Evolutionary conservation across 164 flowering plant genomes (phyloP).

Genomic region (Magnolia officinalis): DNA sequence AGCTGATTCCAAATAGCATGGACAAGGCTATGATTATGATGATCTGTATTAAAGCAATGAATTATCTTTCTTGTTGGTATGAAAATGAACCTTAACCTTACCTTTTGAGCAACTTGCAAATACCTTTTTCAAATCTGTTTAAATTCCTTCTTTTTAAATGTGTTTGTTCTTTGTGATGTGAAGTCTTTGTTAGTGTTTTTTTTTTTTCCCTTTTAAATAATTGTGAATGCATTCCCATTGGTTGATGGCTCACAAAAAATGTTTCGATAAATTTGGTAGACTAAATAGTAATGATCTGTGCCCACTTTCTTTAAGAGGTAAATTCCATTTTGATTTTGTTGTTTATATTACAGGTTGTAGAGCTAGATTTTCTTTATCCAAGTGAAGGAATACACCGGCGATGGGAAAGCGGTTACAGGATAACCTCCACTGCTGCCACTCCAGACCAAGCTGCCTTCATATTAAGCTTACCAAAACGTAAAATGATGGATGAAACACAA

Average conservation of each 20-base stretch:
- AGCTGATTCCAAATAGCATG: too few species aligned
- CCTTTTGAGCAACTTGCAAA: not conserved
- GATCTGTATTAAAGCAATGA: too few species aligned
- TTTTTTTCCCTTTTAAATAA: not conserved
- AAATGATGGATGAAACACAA: slow-evolving; percentile 42
- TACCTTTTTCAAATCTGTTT: too few species aligned
- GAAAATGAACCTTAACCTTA: not conserved
- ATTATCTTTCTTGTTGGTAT: too few species aligned
- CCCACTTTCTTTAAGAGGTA: not conserved
- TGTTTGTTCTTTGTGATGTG: not conserved
- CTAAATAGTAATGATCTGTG: not conserved
- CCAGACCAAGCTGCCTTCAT: slow-evolving; percentile 68
- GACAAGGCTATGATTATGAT: too few species aligned
- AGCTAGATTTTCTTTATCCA: slow-evolving; percentile 84
- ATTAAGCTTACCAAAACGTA: slow-evolving; percentile 49
- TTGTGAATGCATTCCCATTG: not conserved
- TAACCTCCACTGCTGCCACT: slow-evolving; percentile 81
- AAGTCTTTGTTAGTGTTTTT: not conserved
- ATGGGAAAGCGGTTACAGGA: slow-evolving; percentile 83
- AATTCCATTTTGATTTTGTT: not conserved
- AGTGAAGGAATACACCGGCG: slow-evolving; percentile 82
- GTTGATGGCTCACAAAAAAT: not conserved
- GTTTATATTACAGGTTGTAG: slow-evolving; percentile 56
- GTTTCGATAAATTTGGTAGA: not conserved
- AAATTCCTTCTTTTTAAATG: too few species aligned